A percentile compares a stretch with the other conserved stretches of the same genome.
Conservation (phyloP, 345 rosid species). For the Populus deltoides region DNA sequence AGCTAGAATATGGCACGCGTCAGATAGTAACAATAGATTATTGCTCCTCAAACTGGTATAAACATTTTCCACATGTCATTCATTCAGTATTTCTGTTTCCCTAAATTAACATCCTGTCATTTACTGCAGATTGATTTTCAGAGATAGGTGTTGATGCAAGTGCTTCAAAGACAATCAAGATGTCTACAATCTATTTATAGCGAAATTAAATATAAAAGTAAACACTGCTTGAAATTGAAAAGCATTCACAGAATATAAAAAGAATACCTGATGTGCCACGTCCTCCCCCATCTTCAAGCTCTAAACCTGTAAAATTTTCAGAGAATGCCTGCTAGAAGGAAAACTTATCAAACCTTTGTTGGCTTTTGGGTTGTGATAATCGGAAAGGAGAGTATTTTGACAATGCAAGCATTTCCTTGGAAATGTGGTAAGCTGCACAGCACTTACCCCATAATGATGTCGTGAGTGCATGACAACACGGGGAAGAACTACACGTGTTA, state of each 20-base stretch:
- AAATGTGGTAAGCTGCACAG: background rate
- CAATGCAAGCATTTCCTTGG: background rate
- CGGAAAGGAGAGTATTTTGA: background rate
- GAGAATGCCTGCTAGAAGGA: constrained; percentile 70
- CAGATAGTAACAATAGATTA: background rate
- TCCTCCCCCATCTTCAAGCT: constrained; percentile 99
- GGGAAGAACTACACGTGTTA: constrained; percentile 95
- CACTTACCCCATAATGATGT: constrained; percentile 86
- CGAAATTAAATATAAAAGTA: background rate
- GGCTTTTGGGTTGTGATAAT: constrained; percentile 3
- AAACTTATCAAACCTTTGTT: constrained; percentile 9
- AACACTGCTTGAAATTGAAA: background rate
- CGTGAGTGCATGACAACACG: constrained; percentile 94
- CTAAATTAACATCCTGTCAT: background rate
- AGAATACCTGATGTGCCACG: constrained; percentile 90
- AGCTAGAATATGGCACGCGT: background rate
- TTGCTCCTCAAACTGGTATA: background rate
- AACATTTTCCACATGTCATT: background rate
- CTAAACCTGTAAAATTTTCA: constrained; percentile 91
- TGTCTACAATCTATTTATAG: too few relatives aligned
- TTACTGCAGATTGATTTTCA: background rate
- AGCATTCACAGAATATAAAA: background rate
- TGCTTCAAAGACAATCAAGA: background rate
- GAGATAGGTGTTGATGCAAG: background rate
- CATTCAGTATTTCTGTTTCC: background rate